Evolutionary conservation across 306 rosid genomes (phyloP).

Genomic region (Cajanus cajan): DNA sequence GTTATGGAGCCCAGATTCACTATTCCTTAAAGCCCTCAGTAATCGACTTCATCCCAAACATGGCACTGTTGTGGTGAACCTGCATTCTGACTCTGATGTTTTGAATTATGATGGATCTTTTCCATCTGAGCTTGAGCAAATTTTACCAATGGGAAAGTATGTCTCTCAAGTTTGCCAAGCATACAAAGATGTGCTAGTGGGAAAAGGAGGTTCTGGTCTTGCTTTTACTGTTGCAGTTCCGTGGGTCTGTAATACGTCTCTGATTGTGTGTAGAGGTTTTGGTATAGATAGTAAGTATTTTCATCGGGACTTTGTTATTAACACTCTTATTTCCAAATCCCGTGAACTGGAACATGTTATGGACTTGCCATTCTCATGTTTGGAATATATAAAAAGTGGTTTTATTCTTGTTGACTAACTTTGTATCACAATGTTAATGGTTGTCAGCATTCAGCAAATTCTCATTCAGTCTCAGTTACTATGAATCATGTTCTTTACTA

Average conservation of each 20-base stretch:
- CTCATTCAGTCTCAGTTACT: neutral
- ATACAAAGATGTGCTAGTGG: conserved; percentile 64
- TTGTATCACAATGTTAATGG: neutral
- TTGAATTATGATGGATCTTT: conserved; percentile 50
- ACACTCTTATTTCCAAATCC: conserved; percentile 61
- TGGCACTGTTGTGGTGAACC: conserved; percentile 92
- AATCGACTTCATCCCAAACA: conserved; percentile 73
- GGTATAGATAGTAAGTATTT: conserved; percentile 28
- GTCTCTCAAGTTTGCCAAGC: conserved; percentile 61
- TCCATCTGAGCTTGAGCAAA: conserved; percentile 48
- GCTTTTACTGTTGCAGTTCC: conserved; percentile 84
- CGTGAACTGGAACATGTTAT: conserved; percentile 66
- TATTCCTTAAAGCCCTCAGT: conserved; percentile 66
- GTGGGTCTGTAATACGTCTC: conserved; percentile 84
- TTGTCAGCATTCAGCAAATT: neutral
- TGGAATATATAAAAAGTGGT: conserved; percentile 73
- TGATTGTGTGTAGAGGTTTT: conserved; percentile 81
- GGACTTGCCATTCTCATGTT: conserved; percentile 70
- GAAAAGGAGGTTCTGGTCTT: conserved; percentile 52
- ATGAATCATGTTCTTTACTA: neutral
- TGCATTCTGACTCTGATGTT: conserved; percentile 78
- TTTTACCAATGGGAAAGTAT: conserved; percentile 72
- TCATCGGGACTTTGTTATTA: conserved; percentile 41
- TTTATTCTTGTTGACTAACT: conserved; percentile 58
- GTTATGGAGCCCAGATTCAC: conserved; percentile 69